Evolutionary conservation across 768 basidiomycete genomes (phyloP).

Genomic region (Kwoniella sp.): DNA sequence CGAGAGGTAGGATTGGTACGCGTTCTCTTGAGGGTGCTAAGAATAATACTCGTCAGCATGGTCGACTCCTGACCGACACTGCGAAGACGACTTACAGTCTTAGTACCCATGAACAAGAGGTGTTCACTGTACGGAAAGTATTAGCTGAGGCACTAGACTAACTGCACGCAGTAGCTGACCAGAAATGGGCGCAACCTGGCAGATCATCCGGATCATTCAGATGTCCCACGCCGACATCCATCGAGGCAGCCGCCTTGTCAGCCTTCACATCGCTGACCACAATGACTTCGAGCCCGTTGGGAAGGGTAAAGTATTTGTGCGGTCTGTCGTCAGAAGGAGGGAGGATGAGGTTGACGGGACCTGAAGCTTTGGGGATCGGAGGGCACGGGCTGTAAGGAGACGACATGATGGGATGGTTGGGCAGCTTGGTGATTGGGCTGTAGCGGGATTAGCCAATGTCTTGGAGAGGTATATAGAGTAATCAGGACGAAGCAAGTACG

Average conservation of each 20-base stretch:
- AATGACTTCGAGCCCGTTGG: slow-evolving; percentile 82
- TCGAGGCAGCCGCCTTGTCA: slow-evolving; percentile 90
- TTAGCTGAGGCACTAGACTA: neutral
- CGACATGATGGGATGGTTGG: slow-evolving; percentile 7
- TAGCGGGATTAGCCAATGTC: neutral
- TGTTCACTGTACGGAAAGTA: slow-evolving; percentile 62
- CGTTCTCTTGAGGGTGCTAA: slow-evolving; percentile 66
- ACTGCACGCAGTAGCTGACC: slow-evolving; percentile 26
- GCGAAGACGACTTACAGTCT: slow-evolving; percentile 56
- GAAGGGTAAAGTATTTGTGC: slow-evolving; percentile 65
- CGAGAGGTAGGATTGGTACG: slow-evolving; percentile 65
- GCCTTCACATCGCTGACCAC: slow-evolving; percentile 77
- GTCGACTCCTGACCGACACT: neutral
- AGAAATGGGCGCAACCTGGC: slow-evolving; percentile 52
- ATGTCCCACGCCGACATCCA: slow-evolving; percentile 93
- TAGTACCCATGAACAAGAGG: slow-evolving; percentile 72
- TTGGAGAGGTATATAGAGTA: neutral
- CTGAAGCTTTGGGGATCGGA: slow-evolving; percentile 29
- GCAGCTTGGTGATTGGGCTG: slow-evolving; percentile 6
- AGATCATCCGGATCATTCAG: slow-evolving; percentile 73
- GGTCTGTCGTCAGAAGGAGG: slow-evolving; percentile 46
- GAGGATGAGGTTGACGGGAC: slow-evolving; percentile 37
- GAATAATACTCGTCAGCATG: neutral
- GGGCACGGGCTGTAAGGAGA: slow-evolving; percentile 35
- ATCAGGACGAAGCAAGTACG: neutral